Evolutionary conservation across 208 protist genomes (phyloP), one percentile per base, ranked within the genome.

Genomic region (Phytomonas sp.): DNA sequence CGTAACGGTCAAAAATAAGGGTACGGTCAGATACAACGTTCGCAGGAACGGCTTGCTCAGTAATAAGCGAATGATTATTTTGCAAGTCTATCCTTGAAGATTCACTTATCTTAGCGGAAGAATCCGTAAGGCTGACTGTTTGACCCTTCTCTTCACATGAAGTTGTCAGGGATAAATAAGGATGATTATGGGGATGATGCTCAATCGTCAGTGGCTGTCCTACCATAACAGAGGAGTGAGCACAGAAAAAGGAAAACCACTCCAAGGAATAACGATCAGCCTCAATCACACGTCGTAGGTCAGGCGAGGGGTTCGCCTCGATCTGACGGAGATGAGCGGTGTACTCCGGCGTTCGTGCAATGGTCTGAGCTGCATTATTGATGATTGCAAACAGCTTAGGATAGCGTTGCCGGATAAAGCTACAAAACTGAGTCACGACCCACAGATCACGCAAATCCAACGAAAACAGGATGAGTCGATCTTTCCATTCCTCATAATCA

Each of bases 281-380:
- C 71, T 81, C 72, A 32, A 91, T 79, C 62, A 81, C 75, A 11
- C 81, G 63, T 23, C 74, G 87, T 56, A 97, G 70, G 11, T 72
- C 75, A 10, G 52, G 59, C 2, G 79, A 72, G 3, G 87, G 82
- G 60, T 79, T 59, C 67, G 79, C 52, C 77, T 97, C 93, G 26
- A 93, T 80, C 36, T 67, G 60, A 42, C 87, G 81, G 8, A 98
- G 76, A 73, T 93, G 81, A 60, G 76, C 80, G 45, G 97, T 98
- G 82, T 97, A 98, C 45, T 83, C 73, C 45, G 95, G 82, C 30
- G 97, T 98, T 26, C 94, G 86, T 8, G 94, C 82, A 31, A 99
- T 95, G 12, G 97, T 99, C 84, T 99, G 97, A n/a, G 94, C 94
- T 0, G 98, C 98, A 76, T 99, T 99, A 89, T 99, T 98, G 74